Conservation (phyloP, 805 yeast species). For the Teunomyces atbi region DNA sequence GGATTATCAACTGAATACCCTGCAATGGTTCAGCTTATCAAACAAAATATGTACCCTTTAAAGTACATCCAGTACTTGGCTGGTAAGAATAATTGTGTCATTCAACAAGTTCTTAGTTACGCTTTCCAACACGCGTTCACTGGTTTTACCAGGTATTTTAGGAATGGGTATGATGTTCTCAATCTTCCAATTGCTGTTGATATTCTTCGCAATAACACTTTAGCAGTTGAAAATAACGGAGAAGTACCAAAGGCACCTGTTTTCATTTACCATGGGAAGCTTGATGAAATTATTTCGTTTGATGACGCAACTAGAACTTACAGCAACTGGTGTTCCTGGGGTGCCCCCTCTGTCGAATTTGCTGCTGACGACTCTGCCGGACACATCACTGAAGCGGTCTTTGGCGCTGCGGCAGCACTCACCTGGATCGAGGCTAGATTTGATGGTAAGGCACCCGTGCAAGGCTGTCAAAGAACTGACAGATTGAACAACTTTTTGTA, state of each 20-base stretch:
- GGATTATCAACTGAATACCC: slow-evolving; percentile 34
- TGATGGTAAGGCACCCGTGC: slow-evolving; percentile 12
- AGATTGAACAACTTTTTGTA: slow-evolving; percentile 46
- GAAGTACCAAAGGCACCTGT: slow-evolving; percentile 10
- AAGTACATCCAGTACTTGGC: neutral
- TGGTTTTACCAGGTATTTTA: neutral
- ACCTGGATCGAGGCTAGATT: slow-evolving; percentile 18
- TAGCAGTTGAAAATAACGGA: slow-evolving; percentile 6
- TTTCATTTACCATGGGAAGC: slow-evolving; percentile 10
- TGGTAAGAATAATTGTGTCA: neutral
- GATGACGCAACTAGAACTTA: slow-evolving; percentile 7
- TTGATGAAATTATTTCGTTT: slow-evolving; percentile 12
- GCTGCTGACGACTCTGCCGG: slow-evolving; percentile 8
- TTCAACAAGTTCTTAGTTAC: neutral
- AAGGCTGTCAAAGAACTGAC: slow-evolving; percentile 32
- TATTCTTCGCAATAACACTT: slow-evolving; percentile 16
- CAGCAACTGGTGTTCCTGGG: slow-evolving; percentile 12
- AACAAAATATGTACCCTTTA: neutral
- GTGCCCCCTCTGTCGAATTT: slow-evolving; percentile 10
- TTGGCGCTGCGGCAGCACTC: slow-evolving; percentile 16
- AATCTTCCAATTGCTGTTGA: slow-evolving; percentile 14
- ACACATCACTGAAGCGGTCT: slow-evolving; percentile 15
- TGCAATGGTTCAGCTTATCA: slow-evolving; percentile 9
- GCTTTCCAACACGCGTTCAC: neutral
- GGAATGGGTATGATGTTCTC: slow-evolving; percentile 11